A percentile compares a stretch with the other conserved stretches of the same genome.
These are phyloP conservation scores for Sutorius australiensis DNA, from an alignment of 768 basidiomycete genomes.

Conservation along the genomic window DNA sequence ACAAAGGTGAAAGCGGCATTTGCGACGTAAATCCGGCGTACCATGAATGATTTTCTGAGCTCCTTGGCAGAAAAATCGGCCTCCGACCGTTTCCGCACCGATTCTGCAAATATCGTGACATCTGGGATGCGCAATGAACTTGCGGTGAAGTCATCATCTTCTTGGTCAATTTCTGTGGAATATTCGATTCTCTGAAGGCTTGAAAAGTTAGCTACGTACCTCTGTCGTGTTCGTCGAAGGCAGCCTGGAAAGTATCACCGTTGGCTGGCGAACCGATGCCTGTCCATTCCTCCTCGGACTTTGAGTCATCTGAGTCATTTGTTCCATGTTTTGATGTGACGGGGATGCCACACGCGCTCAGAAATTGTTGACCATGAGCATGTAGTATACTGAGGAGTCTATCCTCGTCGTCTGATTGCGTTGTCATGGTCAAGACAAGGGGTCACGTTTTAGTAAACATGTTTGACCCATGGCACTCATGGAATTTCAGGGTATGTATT, in stretches of 20 bases:
- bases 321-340: slow-evolving; percentile 18
- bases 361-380: slow-evolving; percentile 45
- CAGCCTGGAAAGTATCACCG: background rate
- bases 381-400: slow-evolving; percentile 40
- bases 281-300: slow-evolving; percentile 40
- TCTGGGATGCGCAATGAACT: slow-evolving; percentile 35
- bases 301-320: slow-evolving; percentile 9
- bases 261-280: slow-evolving; percentile 29
- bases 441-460: background rate
- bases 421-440: slow-evolving; percentile 2
- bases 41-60: slow-evolving; percentile 74
- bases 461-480: slow-evolving; percentile 1
- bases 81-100: slow-evolving; percentile 21
- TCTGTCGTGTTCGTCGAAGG: slow-evolving; percentile 21
- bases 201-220: slow-evolving; percentile 6
- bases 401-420: slow-evolving; percentile 22
- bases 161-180: slow-evolving; percentile 37
- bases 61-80: slow-evolving; percentile 30
- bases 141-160: slow-evolving; percentile 44
- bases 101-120: slow-evolving; percentile 58
- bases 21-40: slow-evolving; percentile 24
- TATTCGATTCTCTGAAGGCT: background rate
- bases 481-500: background rate
- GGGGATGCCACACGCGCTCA: slow-evolving; percentile 37
- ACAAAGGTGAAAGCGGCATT: slow-evolving; percentile 5